These are phyloP conservation scores for Aphanocladium album DNA, from an alignment of 2,329 filamentous ascomycete genomes.

Conservation along the genomic window DNA sequence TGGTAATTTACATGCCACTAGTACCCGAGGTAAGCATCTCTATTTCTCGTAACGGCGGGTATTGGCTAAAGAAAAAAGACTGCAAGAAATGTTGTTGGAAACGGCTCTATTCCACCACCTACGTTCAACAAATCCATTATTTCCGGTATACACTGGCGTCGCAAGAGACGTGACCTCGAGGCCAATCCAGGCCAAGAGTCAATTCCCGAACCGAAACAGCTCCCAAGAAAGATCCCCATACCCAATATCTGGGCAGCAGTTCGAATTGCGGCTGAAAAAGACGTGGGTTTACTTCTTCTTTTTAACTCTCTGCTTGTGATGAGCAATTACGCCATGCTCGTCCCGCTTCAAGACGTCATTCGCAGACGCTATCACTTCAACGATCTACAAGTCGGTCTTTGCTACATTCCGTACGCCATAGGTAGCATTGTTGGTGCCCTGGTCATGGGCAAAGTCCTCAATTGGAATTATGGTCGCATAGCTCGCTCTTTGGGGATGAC, in stretches of 20 bases:
- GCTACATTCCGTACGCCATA: slow-evolving; percentile 33
- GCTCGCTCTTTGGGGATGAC: slow-evolving; percentile 43
- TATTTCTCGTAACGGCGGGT: too few relatives aligned
- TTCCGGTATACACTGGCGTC: slow-evolving; percentile 12
- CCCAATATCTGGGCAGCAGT: slow-evolving; percentile 28
- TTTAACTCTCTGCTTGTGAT: slow-evolving; percentile 32
- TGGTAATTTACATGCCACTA: slow-evolving; percentile 38
- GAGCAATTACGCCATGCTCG: slow-evolving; percentile 28
- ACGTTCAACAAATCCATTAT: slow-evolving; percentile 19
- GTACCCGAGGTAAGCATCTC: slow-evolving; percentile 21
- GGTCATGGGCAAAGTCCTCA: slow-evolving; percentile 46
- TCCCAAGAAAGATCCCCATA: slow-evolving; percentile 19
- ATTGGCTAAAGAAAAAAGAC: slow-evolving; percentile 21
- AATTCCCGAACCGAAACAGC: slow-evolving; percentile 11
- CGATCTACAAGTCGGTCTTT: slow-evolving; percentile 37
- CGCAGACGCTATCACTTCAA: slow-evolving; percentile 28
- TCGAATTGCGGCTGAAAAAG: slow-evolving; percentile 29
- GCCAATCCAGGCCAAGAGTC: slow-evolving; percentile 18
- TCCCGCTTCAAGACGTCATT: slow-evolving; percentile 29
- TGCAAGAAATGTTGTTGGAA: slow-evolving; percentile 38
- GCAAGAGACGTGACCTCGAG: slow-evolving; percentile 15
- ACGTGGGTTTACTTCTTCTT: slow-evolving; percentile 28
- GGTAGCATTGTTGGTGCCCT: slow-evolving; percentile 33
- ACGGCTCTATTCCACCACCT: slow-evolving; percentile 38
- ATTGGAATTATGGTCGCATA: slow-evolving; percentile 56